These are phyloP conservation scores for Gleditsia sinensis DNA, from an alignment of 306 rosid genomes.

Conservation along the genomic window DNA sequence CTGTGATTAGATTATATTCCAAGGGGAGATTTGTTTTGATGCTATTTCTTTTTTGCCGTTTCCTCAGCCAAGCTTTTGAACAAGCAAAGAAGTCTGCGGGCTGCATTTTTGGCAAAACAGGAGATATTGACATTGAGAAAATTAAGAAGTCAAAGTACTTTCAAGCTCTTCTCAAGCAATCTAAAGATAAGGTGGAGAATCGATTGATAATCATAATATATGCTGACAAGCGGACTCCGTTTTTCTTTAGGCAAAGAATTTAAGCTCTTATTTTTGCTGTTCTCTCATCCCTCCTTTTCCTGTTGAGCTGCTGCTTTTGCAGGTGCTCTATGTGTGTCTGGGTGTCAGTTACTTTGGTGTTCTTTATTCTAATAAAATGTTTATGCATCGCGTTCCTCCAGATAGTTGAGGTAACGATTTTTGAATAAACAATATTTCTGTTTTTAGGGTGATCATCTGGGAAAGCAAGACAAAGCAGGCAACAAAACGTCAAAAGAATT, in stretches of 20 bases:
- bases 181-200: constrained; percentile 43
- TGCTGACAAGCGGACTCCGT: constrained; percentile 1
- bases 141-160: constrained; percentile 78
- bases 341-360: background rate
- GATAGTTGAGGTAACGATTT: background rate
- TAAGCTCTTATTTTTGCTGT: background rate
- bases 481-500: constrained; percentile 45
- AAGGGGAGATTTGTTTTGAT: background rate
- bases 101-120: constrained; percentile 51
- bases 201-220: constrained; percentile 44
- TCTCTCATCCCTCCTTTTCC: background rate
- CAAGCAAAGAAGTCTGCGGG: constrained; percentile 73
- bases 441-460: constrained; percentile 51
- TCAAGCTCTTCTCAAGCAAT: constrained; percentile 56
- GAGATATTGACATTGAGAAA: constrained; percentile 72
- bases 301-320: background rate
- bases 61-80: constrained; percentile 77
- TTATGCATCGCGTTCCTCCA: background rate
- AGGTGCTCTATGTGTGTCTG: background rate
- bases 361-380: background rate
- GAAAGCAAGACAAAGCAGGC: constrained; percentile 47
- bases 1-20: background rate
- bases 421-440: background rate
- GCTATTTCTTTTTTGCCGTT: constrained; percentile 8
- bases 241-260: background rate